Percentiles rank a stretch among this genome's conserved stretches.
These are phyloP conservation scores for Sporothrix schenckii DNA, from an alignment of 2,329 filamentous ascomycete species.

Conservation along the genomic window DNA sequence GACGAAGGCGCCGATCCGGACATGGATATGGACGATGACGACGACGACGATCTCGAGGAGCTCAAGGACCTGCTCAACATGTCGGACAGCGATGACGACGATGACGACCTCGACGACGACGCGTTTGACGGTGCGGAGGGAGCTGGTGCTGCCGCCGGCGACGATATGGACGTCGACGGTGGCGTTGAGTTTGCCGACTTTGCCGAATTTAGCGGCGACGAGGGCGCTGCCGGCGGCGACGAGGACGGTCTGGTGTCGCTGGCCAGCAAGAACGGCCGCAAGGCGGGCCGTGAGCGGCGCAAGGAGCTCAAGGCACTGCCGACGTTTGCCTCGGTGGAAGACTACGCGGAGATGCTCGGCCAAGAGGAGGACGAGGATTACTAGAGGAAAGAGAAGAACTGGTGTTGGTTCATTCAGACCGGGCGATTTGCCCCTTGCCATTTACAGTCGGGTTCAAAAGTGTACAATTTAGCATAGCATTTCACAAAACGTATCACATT, in stretches of 20 bases:
- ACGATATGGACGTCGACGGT: constrained; percentile 46
- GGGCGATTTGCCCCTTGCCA: background rate
- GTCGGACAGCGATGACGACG: constrained; percentile 50
- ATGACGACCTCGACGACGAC: constrained; percentile 39
- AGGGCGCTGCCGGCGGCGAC: constrained; percentile 40
- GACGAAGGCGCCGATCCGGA: constrained; percentile 55
- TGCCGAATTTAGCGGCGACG: constrained; percentile 49
- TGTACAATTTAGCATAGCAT: constrained; percentile 19
- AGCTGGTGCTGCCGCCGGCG: constrained; percentile 42
- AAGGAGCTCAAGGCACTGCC: constrained; percentile 88
- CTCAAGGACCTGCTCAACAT: constrained; percentile 29
- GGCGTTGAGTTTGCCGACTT: constrained; percentile 41
- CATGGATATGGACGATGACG: constrained; percentile 52
- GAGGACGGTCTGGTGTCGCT: constrained; percentile 43
- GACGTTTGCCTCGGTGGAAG: constrained; percentile 89
- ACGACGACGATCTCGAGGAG: constrained; percentile 43
- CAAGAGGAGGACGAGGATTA: constrained; percentile 63
- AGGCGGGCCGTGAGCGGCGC: constrained; percentile 63
- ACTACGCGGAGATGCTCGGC: constrained; percentile 84
- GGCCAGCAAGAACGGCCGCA: constrained; percentile 37
- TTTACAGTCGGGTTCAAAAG: constrained; percentile 1
- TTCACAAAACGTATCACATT: background rate
- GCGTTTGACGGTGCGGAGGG: constrained; percentile 48
- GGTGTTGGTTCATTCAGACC: background rate
- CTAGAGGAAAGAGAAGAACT: background rate